phyloP scores from a whole-genome alignment of 2,329 filamentous ascomycete genomes.

The Chrysosporium queenslandicum region DNA sequence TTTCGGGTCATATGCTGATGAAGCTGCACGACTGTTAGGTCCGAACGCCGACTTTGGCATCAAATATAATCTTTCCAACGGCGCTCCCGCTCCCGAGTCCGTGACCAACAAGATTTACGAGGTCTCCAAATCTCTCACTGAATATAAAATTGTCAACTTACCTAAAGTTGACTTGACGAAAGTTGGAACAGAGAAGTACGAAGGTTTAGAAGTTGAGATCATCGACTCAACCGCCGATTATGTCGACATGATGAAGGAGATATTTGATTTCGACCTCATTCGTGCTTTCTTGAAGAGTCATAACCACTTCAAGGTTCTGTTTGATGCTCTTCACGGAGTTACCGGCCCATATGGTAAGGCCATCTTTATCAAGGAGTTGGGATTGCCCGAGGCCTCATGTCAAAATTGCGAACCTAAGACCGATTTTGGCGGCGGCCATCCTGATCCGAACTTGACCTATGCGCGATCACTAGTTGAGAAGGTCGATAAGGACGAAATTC shows the following conservation, averaged over 20 bases:
- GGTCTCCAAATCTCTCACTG: slow-evolving; percentile 75
- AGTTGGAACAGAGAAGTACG: slow-evolving; percentile 76
- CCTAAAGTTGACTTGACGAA: slow-evolving; percentile 74
- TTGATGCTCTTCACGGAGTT: slow-evolving; percentile 88
- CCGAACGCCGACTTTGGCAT: slow-evolving; percentile 95
- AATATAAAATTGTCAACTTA: slow-evolving; percentile 85
- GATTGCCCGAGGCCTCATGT: slow-evolving; percentile 62
- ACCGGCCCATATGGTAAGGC: slow-evolving; percentile 90
- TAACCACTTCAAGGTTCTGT: slow-evolving; percentile 90
- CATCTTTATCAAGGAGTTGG: slow-evolving; percentile 91
- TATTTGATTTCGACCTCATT: slow-evolving; percentile 96
- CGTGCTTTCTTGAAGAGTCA: slow-evolving; percentile 82
- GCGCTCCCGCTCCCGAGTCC: slow-evolving; percentile 86
- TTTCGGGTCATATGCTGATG: not conserved
- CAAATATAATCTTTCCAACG: slow-evolving; percentile 98
- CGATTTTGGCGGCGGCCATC: slow-evolving; percentile 95
- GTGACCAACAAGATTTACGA: slow-evolving; percentile 98
- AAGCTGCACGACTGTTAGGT: slow-evolving; percentile 43
- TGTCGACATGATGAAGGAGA: slow-evolving; percentile 88
- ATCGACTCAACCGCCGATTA: slow-evolving; percentile 92
- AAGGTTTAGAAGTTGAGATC: slow-evolving; percentile 82
- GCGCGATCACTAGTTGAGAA: slow-evolving; percentile 88
- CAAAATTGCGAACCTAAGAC: slow-evolving; percentile 89
- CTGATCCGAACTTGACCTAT: slow-evolving; percentile 95
- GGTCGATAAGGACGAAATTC: slow-evolving; percentile 82